These are phyloP conservation scores for Ceratopteris richardii DNA, from an alignment of 75 land plant species.

Conservation along the genomic window DNA sequence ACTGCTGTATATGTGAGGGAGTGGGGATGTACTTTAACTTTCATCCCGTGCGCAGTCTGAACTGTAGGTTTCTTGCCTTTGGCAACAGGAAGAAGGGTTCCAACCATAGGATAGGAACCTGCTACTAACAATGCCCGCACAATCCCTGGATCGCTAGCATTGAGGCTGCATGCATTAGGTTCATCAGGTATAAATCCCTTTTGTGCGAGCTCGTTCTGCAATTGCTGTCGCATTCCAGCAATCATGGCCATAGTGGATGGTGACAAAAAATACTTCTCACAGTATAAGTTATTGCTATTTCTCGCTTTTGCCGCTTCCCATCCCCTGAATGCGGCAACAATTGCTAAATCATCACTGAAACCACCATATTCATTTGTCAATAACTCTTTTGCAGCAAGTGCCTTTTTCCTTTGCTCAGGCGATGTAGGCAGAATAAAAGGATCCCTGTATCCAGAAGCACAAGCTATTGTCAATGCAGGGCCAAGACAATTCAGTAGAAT, in stretches of 20 bases:
- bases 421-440: slow-evolving; percentile 72
- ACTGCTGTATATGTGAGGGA: slow-evolving; percentile 50
- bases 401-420: slow-evolving; percentile 57
- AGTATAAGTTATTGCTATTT: slow-evolving; percentile 52
- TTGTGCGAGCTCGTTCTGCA: slow-evolving; percentile 53
- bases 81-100: slow-evolving; percentile 46
- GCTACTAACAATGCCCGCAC: slow-evolving; percentile 77
- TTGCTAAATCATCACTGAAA: slow-evolving; percentile 68
- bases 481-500: slow-evolving; percentile 84
- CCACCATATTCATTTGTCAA: slow-evolving; percentile 68
- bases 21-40: slow-evolving; percentile 74
- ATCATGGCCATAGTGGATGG: slow-evolving; percentile 69
- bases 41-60: slow-evolving; percentile 65
- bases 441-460: slow-evolving; percentile 69
- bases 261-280: slow-evolving; percentile 66
- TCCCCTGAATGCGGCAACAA: slow-evolving; percentile 76
- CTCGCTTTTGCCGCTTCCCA: slow-evolving; percentile 63
- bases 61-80: slow-evolving; percentile 40
- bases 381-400: slow-evolving; percentile 50
- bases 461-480: slow-evolving; percentile 84
- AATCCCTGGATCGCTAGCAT: slow-evolving; percentile 82
- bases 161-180: slow-evolving; percentile 55
- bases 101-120: slow-evolving; percentile 90
- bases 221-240: slow-evolving; percentile 67
- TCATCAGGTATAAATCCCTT: slow-evolving; percentile 65